A percentile compares a stretch with the other conserved stretches of the same genome.
These are phyloP conservation scores for Thelonectria discophora DNA, from an alignment of 2,329 filamentous ascomycete species.

Conservation along the genomic window DNA sequence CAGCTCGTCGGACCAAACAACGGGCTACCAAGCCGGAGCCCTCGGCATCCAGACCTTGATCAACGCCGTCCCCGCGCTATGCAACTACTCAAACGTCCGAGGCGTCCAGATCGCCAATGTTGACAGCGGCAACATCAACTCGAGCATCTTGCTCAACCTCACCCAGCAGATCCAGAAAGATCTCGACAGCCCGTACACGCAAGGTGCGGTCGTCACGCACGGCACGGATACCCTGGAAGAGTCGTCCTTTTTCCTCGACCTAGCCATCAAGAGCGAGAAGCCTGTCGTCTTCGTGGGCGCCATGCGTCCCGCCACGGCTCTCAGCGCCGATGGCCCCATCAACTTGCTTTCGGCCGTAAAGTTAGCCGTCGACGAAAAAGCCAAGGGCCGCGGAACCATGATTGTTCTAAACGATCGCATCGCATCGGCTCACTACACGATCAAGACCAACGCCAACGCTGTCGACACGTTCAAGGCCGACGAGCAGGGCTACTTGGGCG, in stretches of 20 bases:
- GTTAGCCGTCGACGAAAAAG: constrained; percentile 57
- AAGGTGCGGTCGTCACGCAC: constrained; percentile 68
- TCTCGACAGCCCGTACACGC: constrained; percentile 38
- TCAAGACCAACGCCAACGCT: constrained; percentile 69
- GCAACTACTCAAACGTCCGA: constrained; percentile 62
- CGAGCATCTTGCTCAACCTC: constrained; percentile 58
- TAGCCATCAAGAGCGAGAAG: constrained; percentile 64
- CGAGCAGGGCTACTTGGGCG: constrained; percentile 66
- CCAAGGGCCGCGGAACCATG: constrained; percentile 62
- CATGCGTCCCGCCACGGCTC: constrained; percentile 69
- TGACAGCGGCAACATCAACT: constrained; percentile 58
- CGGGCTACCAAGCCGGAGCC: constrained; percentile 53
- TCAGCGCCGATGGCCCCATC: constrained; percentile 69
- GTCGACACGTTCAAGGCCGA: constrained; percentile 67
- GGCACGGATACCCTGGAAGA: constrained; percentile 73
- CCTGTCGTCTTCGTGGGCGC: constrained; percentile 68
- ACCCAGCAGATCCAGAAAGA: constrained; percentile 58
- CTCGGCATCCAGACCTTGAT: constrained; percentile 62
- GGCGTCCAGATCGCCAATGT: constrained; percentile 63
- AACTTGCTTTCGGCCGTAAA: constrained; percentile 68
- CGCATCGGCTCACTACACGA: constrained; percentile 61
- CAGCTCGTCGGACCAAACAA: constrained; percentile 56
- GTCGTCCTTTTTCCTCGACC: constrained; percentile 68
- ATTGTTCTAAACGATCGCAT: constrained; percentile 70
- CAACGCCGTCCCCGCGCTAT: constrained; percentile 62